A percentile compares a stretch with the other conserved stretches of the same genome.
Conservation (phyloP, 2,329 filamentous ascomycete species). For the Colletotrichum destructivum region DNA sequence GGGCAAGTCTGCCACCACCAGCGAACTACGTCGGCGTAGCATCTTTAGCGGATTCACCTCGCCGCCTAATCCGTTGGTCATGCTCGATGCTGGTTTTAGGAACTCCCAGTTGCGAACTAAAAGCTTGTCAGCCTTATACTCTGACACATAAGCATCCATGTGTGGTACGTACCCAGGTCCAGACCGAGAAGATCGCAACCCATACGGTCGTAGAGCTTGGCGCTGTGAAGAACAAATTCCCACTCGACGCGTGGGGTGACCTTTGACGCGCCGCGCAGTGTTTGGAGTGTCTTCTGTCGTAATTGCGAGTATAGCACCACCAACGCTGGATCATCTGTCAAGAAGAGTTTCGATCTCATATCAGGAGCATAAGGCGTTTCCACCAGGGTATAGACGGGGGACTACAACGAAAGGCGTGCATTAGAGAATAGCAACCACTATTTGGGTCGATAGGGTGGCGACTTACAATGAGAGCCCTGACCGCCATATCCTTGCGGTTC, state of each 20-base stretch:
- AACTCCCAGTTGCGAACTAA: conserved; percentile 87
- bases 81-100: conserved; percentile 62
- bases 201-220: conserved; percentile 88
- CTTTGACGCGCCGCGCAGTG: conserved; percentile 86
- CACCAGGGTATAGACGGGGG: conserved; percentile 82
- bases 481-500: conserved; percentile 84
- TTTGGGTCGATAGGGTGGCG: neutral
- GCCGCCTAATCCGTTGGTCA: conserved; percentile 57
- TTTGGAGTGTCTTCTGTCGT: conserved; percentile 85
- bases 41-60: conserved; percentile 77
- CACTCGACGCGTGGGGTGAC: conserved; percentile 85
- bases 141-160: neutral
- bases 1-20: conserved; percentile 84
- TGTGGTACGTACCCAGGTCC: conserved; percentile 76
- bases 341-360: conserved; percentile 82
- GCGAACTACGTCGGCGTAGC: conserved; percentile 79
- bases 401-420: conserved; percentile 62
- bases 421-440: neutral
- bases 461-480: conserved; percentile 84
- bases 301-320: conserved; percentile 91
- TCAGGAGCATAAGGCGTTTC: conserved; percentile 78
- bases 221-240: conserved; percentile 90
- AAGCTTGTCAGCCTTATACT: conserved; percentile 40
- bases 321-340: conserved; percentile 91
- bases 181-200: conserved; percentile 92